These are phyloP conservation scores for Asclepias syriaca DNA, from an alignment of 257 asterid genomes.

Conservation along the genomic window DNA sequence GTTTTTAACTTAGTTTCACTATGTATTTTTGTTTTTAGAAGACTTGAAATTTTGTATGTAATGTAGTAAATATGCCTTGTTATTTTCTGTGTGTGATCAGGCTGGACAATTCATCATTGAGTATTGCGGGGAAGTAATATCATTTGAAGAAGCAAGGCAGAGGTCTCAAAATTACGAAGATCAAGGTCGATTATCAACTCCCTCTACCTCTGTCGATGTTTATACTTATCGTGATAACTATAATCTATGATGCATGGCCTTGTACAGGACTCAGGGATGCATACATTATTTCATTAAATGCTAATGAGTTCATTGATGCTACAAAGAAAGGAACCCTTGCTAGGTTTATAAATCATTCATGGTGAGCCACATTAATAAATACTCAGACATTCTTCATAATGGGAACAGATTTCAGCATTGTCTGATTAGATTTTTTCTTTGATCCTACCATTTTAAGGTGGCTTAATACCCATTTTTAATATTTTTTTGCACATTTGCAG, in stretches of 20 bases:
- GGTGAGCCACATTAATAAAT: conserved; percentile 42
- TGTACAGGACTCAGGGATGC: conserved; percentile 72
- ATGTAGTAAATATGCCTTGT: background rate
- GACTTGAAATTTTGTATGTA: background rate
- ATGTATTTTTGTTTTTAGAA: background rate
- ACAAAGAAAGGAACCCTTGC: conserved; percentile 85
- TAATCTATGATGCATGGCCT: conserved; percentile 19
- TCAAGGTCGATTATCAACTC: conserved; percentile 45
- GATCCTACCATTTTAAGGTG: background rate
- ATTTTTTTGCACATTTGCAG: conserved; percentile 36
- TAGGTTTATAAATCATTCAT: conserved; percentile 88
- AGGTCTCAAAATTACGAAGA: conserved; percentile 75
- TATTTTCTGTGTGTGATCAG: conserved; percentile 34
- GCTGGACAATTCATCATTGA: conserved; percentile 87
- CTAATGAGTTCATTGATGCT: conserved; percentile 73
- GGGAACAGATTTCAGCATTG: background rate
- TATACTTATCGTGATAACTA: conserved; percentile 18
- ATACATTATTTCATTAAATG: conserved; percentile 67
- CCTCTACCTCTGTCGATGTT: conserved; percentile 14
- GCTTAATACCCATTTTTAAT: background rate
- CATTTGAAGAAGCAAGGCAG: conserved; percentile 59
- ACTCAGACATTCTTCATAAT: background rate
- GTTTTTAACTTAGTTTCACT: background rate
- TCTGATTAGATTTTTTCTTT: background rate
- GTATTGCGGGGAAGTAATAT: conserved; percentile 87